Evolutionary conservation across 768 basidiomycete species (phyloP), one percentile per base, ranked within the genome.

Genomic region (Suillus hirtellus): DNA sequence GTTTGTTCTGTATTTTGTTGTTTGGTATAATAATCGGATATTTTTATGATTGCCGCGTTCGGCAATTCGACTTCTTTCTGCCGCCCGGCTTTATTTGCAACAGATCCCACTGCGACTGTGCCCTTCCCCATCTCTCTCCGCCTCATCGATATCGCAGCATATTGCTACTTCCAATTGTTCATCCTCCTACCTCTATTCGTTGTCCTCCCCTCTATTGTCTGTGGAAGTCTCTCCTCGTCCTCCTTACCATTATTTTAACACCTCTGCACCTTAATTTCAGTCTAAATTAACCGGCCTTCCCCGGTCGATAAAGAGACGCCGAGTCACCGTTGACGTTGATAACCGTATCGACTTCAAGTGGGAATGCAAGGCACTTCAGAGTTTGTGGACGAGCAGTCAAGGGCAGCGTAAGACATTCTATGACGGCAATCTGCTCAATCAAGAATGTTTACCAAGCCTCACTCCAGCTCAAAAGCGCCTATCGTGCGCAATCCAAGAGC

Each of bases 401-500:
- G 74, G 60, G 64, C 71, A 60, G 27, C 63, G 74, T 75, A 65
- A 42, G 74, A 19, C 38, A 27, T 58, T 64, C 34, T 31, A 34
- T 42, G 17, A 60, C 50, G 10, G 14, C 17, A 58, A 50, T 14
- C 64, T 67, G 49, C 46, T 64, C 44, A 60, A 35, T 61, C 65
- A 58, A 50, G 38, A 31, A 35, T 63, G 66, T 42, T 71, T 60
- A 58, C 35, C 27, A 61, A 50, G n/a, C 50, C 27, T 50, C 47
- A 46, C 65, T 27, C 35, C 64, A 81, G 80, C 44, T 69, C 78
- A 59, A 82, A 82, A 68, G 63, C 73, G 24, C 79, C 83, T 38
- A 76, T 84, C 50, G 73, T 80, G 42, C 74, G 84, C 65, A 83
- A 82, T 60, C 82, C 83, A 53, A 75, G 84, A 58, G 92, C 92